Evolutionary conservation across 2,329 filamentous ascomycete species (phyloP).

Genomic region (Fusarium sp.): DNA sequence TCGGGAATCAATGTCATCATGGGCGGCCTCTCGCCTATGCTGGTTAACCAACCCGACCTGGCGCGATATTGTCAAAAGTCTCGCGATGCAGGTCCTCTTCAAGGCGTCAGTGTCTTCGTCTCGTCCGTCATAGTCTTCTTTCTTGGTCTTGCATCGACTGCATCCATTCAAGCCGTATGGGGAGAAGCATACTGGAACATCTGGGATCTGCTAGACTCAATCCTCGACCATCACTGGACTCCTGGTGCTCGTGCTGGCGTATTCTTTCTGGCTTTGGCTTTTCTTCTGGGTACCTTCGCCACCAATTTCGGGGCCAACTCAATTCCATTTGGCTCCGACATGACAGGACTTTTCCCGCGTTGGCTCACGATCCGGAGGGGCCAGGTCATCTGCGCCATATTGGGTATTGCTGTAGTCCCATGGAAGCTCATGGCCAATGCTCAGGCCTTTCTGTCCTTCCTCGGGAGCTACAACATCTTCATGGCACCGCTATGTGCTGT

Average conservation of each 20-base stretch:
- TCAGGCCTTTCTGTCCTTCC: not conserved
- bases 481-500: not conserved
- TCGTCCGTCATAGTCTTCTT: not conserved
- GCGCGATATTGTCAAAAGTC: not conserved
- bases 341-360: not conserved
- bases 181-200: slow-evolving; percentile 56
- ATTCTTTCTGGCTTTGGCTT: slow-evolving; percentile 35
- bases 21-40: too few species aligned
- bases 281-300: not conserved
- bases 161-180: slow-evolving; percentile 53
- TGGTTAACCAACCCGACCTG: not conserved
- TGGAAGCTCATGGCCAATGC: not conserved
- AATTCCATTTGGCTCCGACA: not conserved
- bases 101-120: not conserved
- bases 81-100: not conserved
- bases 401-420: not conserved
- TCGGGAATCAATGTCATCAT: slow-evolving; percentile 1
- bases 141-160: not conserved
- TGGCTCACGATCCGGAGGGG: not conserved
- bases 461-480: not conserved
- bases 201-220: slow-evolving; percentile 55
- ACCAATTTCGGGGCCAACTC: not conserved
- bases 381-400: not conserved
- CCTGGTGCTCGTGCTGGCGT: slow-evolving; percentile 52
- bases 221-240: slow-evolving; percentile 56